These are phyloP conservation scores for Wickerhamiella parazyma DNA, from an alignment of 805 yeast species.

Conservation along the genomic window DNA sequence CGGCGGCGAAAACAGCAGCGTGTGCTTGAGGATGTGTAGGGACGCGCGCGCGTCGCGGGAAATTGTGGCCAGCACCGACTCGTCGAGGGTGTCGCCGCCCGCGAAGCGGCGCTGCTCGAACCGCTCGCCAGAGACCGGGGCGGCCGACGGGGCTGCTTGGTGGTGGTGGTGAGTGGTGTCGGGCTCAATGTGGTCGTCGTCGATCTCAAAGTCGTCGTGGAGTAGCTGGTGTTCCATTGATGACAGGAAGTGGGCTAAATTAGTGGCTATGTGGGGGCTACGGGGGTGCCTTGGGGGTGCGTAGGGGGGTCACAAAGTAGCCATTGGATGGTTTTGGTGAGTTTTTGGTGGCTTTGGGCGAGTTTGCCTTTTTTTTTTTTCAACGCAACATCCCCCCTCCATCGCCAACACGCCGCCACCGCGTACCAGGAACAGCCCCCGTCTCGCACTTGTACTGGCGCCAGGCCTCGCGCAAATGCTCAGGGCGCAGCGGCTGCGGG, in stretches of 20 bases:
- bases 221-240: constrained; percentile 1
- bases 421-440: constrained; percentile 45
- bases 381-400: constrained; percentile 29
- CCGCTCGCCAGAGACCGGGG: constrained; percentile 20
- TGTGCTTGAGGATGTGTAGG: constrained; percentile 31
- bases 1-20: constrained; percentile 29
- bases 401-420: constrained; percentile 62
- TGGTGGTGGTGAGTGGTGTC: constrained; percentile 7
- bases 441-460: constrained; percentile 55
- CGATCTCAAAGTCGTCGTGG: constrained; percentile 13
- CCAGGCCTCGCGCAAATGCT: constrained; percentile 84
- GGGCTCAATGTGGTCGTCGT: constrained; percentile 12
- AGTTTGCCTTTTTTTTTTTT: no score
- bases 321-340: no score
- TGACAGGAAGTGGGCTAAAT: not conserved
- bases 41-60: constrained; percentile 34
- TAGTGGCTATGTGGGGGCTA: no score
- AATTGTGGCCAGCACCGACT: constrained; percentile 48
- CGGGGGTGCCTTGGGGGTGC: no score
- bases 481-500: constrained; percentile 55
- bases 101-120: constrained; percentile 35
- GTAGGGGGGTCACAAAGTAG: not conserved
- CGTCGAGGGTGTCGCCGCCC: constrained; percentile 63
- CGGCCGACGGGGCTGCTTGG: constrained; percentile 11
- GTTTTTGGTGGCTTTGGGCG: no score